Base-by-base conservation (phyloP, 495 filamentous ascomycete species). In the Annulohypoxylon moriforme region DNA sequence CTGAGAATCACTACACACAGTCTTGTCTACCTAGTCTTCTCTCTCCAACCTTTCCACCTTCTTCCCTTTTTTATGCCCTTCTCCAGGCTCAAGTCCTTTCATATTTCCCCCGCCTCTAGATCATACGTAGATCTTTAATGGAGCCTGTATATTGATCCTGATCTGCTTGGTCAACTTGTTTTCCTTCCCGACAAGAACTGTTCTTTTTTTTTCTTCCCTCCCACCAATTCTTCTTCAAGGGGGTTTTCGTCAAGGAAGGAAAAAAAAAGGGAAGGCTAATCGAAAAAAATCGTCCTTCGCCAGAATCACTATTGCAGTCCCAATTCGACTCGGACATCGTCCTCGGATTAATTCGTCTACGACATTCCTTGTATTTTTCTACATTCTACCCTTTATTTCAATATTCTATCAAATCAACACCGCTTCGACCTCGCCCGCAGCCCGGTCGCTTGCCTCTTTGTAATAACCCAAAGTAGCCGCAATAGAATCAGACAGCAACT, bases 61-160 rank as follows among this genome's bases (percentile, higher is more conserved):
- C 77, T 76, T 76, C 68, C 74, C 75, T 74, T 78, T 76, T 56
- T 52, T 31, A 74, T 80, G 71, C 75, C 77, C 73, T 78, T 78
- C 75, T 77, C 78, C 75, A 77, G 73, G 79, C 75, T 80, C 74
- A 69, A 74, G 68, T 73, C 77, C 75, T 73, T 73, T 73, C 64
- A 63, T 66, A 74, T 71, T 69, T 29, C 60, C 75, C 71, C 74
- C 72, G 73, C 71, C 67, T 67, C 70, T 77, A 76, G 71, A 67
- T 73, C 80, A 80, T 78, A 79, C 81, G 75, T 77, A 81, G 81
- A 85, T 84, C 85, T 86, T 85, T 87, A 86, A 84, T 86, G 84
- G 79, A 82, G 84, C 83, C 83, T 86, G 86, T 87, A 82, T 81
- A 82, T 81, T 80, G 74, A 77, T 74, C 75, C 67, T 78, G 74